Evolutionary conservation across 148 eudicot genomes (phyloP).

Genomic region (Silene latifolia): DNA sequence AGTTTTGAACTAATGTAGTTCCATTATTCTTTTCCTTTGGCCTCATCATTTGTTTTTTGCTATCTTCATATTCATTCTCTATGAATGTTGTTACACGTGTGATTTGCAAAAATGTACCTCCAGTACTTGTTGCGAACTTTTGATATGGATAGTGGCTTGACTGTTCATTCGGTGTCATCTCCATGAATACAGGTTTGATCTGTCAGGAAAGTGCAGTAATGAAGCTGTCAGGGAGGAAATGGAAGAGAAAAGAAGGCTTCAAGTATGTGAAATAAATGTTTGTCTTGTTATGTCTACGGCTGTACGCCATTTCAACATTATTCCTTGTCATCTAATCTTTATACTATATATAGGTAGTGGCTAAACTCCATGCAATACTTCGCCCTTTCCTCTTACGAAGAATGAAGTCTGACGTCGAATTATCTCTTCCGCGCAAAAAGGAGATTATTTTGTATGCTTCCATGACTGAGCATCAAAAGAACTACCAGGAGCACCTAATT

Average conservation of each 20-base stretch:
- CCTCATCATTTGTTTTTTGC: neutral
- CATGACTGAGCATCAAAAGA: slow-evolving; percentile 80
- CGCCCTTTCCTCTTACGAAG: slow-evolving; percentile 94
- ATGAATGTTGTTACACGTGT: neutral
- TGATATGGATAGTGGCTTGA: neutral
- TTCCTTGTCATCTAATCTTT: neutral
- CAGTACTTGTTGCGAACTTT: neutral
- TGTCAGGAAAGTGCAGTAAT: slow-evolving; percentile 70
- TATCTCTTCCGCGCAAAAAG: slow-evolving; percentile 77
- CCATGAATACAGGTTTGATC: slow-evolving; percentile 61
- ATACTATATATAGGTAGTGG: slow-evolving; percentile 58
- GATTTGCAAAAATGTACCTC: neutral
- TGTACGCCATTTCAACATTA: neutral
- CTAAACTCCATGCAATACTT: slow-evolving; percentile 86
- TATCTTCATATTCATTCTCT: neutral
- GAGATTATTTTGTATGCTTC: slow-evolving; percentile 89
- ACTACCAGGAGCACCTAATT: slow-evolving; percentile 74
- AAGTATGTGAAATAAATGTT: slow-evolving; percentile 36
- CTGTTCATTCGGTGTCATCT: neutral
- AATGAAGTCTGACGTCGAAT: slow-evolving; percentile 87
- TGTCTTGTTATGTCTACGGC: neutral
- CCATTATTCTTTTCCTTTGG: neutral
- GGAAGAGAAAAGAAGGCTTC: slow-evolving; percentile 77
- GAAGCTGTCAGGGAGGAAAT: slow-evolving; percentile 61
- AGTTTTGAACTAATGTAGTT: neutral